Percentiles rank a stretch among this genome's conserved stretches.
Conservation (phyloP, 176 grass and related monocot genomes). For the Eragrostis curvula region DNA sequence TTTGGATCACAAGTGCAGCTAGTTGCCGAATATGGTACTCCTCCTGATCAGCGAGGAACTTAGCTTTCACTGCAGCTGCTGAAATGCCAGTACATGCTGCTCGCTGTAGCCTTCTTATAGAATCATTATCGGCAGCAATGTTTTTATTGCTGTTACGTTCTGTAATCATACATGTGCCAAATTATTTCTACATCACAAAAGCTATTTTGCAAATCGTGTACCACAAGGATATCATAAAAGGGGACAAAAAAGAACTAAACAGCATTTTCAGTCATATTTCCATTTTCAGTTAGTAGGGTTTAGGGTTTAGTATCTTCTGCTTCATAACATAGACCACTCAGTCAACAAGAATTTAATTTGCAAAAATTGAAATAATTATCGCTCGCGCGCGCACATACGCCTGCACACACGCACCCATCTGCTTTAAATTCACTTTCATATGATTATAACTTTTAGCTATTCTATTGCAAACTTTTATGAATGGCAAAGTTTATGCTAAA, state of each 20-base stretch:
- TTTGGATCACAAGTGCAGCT: constrained; percentile 61
- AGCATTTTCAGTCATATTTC: too few species aligned
- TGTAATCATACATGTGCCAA: constrained; percentile 38
- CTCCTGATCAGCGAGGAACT: constrained; percentile 69
- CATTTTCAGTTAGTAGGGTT: too few species aligned
- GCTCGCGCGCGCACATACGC: too few species aligned
- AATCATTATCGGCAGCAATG: constrained; percentile 4
- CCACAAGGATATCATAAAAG: not conserved
- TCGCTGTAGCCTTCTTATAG: constrained; percentile 56
- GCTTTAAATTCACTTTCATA: not conserved
- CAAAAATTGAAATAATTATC: too few species aligned
- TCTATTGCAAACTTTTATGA: not conserved
- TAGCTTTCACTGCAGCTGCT: constrained; percentile 78
- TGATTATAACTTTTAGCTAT: not conserved
- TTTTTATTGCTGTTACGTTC: constrained; percentile 44
- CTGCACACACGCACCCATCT: too few species aligned
- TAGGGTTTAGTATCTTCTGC: too few species aligned
- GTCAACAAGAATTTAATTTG: too few species aligned
- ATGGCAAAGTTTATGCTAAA: constrained; percentile 12
- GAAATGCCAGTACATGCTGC: constrained; percentile 68
- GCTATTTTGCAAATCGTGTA: not conserved
- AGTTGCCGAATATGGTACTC: constrained; percentile 61
- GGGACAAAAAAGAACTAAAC: not conserved
- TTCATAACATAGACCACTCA: too few species aligned
- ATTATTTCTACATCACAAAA: not conserved